phyloP scores from a whole-genome alignment of 1,284 basidiomycete genomes.

The Sanguinoderma infundibulare region DNA sequence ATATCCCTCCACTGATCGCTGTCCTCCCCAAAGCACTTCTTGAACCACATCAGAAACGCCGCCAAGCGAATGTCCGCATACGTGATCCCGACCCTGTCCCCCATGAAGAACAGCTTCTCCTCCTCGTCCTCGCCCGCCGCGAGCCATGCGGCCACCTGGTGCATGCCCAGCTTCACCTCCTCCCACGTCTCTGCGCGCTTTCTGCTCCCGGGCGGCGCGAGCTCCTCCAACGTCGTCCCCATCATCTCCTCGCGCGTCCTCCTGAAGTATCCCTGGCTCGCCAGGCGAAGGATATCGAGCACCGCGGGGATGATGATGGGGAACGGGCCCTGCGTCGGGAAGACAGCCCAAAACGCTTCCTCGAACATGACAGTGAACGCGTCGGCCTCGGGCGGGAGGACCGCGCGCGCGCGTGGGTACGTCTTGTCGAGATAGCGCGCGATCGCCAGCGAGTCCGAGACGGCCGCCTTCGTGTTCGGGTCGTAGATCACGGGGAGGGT shows the following conservation, averaged over 20 bases:
- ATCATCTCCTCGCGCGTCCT: neutral
- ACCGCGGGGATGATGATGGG: conserved; percentile 26
- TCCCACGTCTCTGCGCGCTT: conserved; percentile 34
- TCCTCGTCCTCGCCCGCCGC: conserved; percentile 28
- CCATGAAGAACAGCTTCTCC: conserved; percentile 30
- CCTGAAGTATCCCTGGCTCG: conserved; percentile 20
- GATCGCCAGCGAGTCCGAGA: conserved; percentile 39
- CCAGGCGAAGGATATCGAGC: conserved; percentile 32
- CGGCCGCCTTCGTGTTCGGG: conserved; percentile 27
- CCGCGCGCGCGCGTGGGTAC: conserved; percentile 32
- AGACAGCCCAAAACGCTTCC: conserved; percentile 19
- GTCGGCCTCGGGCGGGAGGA: conserved; percentile 29
- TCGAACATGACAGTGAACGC: conserved; percentile 39
- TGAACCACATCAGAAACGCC: conserved; percentile 34
- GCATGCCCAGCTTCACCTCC: conserved; percentile 34
- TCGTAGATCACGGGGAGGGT: conserved; percentile 18
- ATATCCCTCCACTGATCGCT: conserved; percentile 43
- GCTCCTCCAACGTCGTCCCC: conserved; percentile 37
- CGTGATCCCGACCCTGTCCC: conserved; percentile 27
- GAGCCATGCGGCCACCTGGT: conserved; percentile 35
- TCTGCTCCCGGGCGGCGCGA: conserved; percentile 29
- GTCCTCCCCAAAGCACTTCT: conserved; percentile 37
- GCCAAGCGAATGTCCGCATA: conserved; percentile 42
- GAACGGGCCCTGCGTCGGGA: neutral
- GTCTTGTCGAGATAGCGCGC: conserved; percentile 38